Conservation (phyloP, 257 asterid genomes). For the Petrea volubilis region DNA sequence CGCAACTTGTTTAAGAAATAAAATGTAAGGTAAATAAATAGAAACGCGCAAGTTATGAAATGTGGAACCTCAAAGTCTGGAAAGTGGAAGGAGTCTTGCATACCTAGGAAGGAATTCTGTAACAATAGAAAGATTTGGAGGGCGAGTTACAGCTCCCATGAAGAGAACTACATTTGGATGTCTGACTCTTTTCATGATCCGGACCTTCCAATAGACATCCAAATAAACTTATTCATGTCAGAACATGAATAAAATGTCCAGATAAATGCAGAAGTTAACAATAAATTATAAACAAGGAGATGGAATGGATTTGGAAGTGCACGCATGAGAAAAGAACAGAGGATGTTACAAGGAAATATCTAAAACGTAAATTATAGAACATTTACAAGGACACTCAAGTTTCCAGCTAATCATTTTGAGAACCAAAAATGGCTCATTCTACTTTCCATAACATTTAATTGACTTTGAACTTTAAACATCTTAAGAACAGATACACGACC, state of each 20-base stretch:
- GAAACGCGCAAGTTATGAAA: constrained; percentile 15
- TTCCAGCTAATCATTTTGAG: not conserved
- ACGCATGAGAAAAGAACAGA: constrained; percentile 5
- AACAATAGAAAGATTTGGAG: constrained; percentile 91
- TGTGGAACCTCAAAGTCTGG: not conserved
- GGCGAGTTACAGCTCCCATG: constrained; percentile 98
- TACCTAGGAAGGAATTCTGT: constrained; percentile 98
- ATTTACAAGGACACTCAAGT: not conserved
- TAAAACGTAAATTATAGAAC: constrained; percentile 6
- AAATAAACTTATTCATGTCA: constrained; percentile 27
- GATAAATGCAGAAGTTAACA: not conserved
- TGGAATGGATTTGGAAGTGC: constrained; percentile 11
- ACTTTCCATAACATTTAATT: not conserved
- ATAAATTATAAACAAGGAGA: not conserved
- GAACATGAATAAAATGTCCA: constrained; percentile 23
- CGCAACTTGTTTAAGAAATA: constrained; percentile 5
- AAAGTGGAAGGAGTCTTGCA: constrained; percentile 28
- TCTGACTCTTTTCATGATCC: constrained; percentile 83
- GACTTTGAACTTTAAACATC: not conserved
- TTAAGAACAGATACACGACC: not conserved
- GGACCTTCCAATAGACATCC: constrained; percentile 56
- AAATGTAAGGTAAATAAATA: not conserved
- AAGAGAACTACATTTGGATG: constrained; percentile 95
- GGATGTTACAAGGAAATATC: not conserved
- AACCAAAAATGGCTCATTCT: not conserved